A percentile compares a stretch with the other conserved stretches of the same genome.
These are phyloP conservation scores for Micromonas commoda DNA, from an alignment of 139 green algal species.

Conservation along the genomic window DNA sequence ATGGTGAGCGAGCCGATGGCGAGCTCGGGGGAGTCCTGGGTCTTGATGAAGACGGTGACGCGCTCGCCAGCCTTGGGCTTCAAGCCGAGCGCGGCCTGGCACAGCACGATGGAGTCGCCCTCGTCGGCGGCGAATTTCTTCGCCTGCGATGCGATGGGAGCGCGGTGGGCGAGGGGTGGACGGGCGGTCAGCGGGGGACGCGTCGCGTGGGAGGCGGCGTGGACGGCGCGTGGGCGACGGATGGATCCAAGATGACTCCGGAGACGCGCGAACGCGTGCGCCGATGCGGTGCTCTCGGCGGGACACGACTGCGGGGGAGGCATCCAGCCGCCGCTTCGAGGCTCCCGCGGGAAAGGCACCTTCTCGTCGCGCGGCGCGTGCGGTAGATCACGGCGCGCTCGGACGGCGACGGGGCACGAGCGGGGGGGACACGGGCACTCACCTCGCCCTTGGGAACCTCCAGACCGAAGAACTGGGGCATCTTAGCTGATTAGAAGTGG, in stretches of 20 bases:
- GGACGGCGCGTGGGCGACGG: too few relatives aligned
- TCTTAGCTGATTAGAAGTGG: not conserved
- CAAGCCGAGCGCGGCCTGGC: not conserved
- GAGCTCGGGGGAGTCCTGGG: not conserved
- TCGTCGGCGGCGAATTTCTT: conserved; percentile 12
- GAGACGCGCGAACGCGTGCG: too few relatives aligned
- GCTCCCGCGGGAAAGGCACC: too few relatives aligned
- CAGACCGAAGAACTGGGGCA: conserved; percentile 5
- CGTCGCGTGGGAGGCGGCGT: not conserved
- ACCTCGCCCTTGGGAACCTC: not conserved
- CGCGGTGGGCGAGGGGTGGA: not conserved
- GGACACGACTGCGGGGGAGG: too few relatives aligned
- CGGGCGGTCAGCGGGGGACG: not conserved
- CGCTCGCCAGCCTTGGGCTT: not conserved
- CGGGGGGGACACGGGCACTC: not conserved
- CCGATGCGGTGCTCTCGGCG: too few relatives aligned
- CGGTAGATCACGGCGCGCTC: not conserved
- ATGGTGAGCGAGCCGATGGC: not conserved
- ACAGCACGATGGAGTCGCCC: not conserved
- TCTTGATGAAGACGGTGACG: conserved; percentile 10
- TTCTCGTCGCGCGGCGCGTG: too few relatives aligned
- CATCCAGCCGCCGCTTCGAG: too few relatives aligned
- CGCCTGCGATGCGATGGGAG: not conserved
- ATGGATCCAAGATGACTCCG: too few relatives aligned
- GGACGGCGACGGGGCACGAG: not conserved